Base-by-base conservation (phyloP, 2,329 filamentous ascomycete genomes). In the Aulographum hederae region DNA sequence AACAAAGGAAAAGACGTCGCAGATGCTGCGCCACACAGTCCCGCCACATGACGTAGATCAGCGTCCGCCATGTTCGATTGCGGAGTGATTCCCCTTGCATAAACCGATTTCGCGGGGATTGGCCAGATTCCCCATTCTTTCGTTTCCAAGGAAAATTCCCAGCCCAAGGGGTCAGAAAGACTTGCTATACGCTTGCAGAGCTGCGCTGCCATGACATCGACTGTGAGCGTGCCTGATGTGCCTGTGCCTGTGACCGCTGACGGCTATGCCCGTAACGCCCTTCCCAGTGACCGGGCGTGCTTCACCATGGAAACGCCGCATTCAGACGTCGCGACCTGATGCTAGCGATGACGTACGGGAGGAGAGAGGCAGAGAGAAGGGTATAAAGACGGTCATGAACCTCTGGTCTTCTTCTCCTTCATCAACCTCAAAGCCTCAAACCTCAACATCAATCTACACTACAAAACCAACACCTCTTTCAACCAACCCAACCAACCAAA, bases 401-500 rank as follows among this genome's bases (percentile, higher is more conserved):
- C 21, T 25, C 21, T 13, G 10, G 10, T 25, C 21, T 25, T 13
- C 13, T 13, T 25, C 21, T 25, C 21, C 10, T 25, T 32, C 11
- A 10, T 32, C 23, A 6, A 32, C 6, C 10, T 6, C 31, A 32
- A 26, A 4, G 20, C 23, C 26, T 6, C 11, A 28, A 11, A 20
- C 13, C 31, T 25, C 21, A 10, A 37, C 26, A 3, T 10, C 23
- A 32, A 32, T 32, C 31, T 8, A 18, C 29, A 10, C 18, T 14
- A 39, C 37, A 38, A 40, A 43, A 35, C 32, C 38, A 33, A 31
- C 37, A 39, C 28, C 31, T 32, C 35, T 18, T 30, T 29, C 39
- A 38, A 39, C 32, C 28, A 32, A 34, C 34, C 43, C 38, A 44
- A 39, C 21, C 37, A 40, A 38, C 38, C 34, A 29, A 43, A 38